phyloP scores from a whole-genome alignment of 208 protist genomes.

The Tritrichomonas musculus region DNA sequence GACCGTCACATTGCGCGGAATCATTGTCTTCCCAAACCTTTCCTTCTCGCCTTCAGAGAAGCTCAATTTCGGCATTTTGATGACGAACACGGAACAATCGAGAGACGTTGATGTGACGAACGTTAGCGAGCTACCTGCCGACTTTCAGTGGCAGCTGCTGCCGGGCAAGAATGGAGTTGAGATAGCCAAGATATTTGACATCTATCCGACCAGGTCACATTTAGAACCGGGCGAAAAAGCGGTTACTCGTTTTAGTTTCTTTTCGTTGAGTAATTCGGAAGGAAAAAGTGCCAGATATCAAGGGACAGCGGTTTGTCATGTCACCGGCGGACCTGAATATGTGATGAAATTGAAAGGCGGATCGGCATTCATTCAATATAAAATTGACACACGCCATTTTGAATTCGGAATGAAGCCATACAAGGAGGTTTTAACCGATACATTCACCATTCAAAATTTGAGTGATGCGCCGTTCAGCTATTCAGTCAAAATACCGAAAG shows the following conservation, averaged over 20 bases:
- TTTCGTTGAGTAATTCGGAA: not conserved
- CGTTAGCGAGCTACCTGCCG: not conserved
- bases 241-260: not conserved
- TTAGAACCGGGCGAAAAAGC: not conserved
- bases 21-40: not conserved
- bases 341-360: not conserved
- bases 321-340: constrained; percentile 12
- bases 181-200: not conserved
- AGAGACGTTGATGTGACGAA: not conserved
- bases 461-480: not conserved
- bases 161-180: not conserved
- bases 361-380: not conserved
- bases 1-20: not conserved
- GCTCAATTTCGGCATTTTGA: not conserved
- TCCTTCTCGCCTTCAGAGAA: not conserved
- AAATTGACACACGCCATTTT: not conserved
- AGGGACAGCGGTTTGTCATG: not conserved
- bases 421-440: not conserved
- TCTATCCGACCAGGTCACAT: not conserved
- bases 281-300: not conserved
- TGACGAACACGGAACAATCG: constrained; percentile 1
- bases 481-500: not conserved
- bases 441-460: not conserved
- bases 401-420: not conserved
- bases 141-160: not conserved